Evolutionary conservation across 306 rosid genomes (phyloP).

Genomic region (Carpinus viminea): DNA sequence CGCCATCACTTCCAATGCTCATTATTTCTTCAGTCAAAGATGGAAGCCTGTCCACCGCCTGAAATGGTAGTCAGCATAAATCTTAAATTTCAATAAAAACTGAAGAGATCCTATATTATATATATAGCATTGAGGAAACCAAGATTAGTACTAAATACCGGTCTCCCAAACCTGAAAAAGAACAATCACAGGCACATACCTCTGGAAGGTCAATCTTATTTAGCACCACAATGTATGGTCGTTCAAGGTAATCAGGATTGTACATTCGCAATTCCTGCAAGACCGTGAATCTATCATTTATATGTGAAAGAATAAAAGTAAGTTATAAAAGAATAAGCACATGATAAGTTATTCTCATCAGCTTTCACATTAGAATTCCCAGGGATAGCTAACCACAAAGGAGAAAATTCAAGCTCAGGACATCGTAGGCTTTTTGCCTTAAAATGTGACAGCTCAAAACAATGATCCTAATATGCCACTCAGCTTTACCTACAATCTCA

Average conservation of each 20-base stretch:
- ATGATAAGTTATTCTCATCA: neutral
- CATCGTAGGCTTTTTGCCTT: neutral
- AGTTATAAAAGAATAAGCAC: slow-evolving; percentile 5
- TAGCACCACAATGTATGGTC: slow-evolving; percentile 85
- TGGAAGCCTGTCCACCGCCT: slow-evolving; percentile 72
- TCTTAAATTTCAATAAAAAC: neutral
- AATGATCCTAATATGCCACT: neutral
- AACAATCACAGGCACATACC: slow-evolving; percentile 45
- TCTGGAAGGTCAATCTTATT: slow-evolving; percentile 92
- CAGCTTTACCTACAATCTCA: neutral
- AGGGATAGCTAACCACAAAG: slow-evolving; percentile 18
- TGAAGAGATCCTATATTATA: neutral
- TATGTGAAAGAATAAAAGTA: slow-evolving; percentile 8
- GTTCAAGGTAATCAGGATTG: slow-evolving; percentile 89
- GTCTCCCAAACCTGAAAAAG: neutral
- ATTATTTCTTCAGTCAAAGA: slow-evolving; percentile 60
- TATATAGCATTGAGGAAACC: neutral
- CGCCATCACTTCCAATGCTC: slow-evolving; percentile 58
- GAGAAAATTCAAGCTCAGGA: neutral
- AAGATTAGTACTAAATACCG: neutral
- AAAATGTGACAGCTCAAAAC: neutral
- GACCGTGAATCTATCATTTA: slow-evolving; percentile 30
- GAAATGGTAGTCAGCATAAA: slow-evolving; percentile 22
- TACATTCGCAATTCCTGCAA: slow-evolving; percentile 96
- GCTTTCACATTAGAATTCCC: neutral